Percentiles rank a stretch among this genome's conserved stretches.
phyloP scores from a whole-genome alignment of 352 stramenopile genomes.

The Blastocystis sp. region DNA sequence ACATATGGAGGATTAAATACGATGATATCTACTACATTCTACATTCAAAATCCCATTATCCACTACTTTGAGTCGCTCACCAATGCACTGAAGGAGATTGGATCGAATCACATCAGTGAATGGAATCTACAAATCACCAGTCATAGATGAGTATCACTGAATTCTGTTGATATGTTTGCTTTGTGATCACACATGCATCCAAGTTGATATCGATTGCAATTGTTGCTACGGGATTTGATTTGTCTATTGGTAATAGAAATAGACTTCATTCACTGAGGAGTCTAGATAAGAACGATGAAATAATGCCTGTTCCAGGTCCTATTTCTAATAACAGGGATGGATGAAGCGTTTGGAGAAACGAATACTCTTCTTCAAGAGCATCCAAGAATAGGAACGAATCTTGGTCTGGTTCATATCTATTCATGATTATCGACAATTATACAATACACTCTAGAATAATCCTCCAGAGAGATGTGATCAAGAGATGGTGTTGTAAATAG shows the following conservation, averaged over 20 bases:
- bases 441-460: background rate
- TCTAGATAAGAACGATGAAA: background rate
- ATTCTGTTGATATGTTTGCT: background rate
- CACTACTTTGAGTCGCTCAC: background rate
- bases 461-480: background rate
- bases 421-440: background rate
- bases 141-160: background rate
- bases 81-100: background rate
- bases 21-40: constrained; percentile 9
- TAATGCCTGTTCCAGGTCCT: constrained; percentile 5
- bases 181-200: background rate
- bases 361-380: background rate
- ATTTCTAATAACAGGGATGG: constrained; percentile 4
- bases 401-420: constrained; percentile 7
- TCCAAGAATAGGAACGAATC: constrained; percentile 19
- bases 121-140: background rate
- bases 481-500: background rate
- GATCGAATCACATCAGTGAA: background rate
- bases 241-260: background rate
- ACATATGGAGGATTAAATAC: constrained; percentile 26
- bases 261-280: background rate
- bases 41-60: background rate
- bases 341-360: background rate
- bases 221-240: background rate
- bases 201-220: constrained; percentile 28